Evolutionary conservation across 2,329 filamentous ascomycete species (phyloP), one percentile per base, ranked within the genome.

Genomic region (Beauveria asiatica): DNA sequence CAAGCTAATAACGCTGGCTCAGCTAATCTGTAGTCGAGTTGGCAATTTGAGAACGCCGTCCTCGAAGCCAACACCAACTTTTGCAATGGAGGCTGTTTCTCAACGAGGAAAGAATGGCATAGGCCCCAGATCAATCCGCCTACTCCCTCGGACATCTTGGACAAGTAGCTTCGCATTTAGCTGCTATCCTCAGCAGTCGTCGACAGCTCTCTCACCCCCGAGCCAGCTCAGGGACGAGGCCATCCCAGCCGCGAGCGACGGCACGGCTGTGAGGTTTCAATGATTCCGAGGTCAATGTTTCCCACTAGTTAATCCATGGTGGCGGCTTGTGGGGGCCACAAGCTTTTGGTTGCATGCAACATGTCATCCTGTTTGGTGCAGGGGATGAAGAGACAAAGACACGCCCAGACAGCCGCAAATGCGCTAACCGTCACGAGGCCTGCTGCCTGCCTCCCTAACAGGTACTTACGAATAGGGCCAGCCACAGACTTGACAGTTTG

Each of bases 1-100:
- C 33, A 37, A 37, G 11, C 33, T 37, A 37, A 33, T 33, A 11
- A 37, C 33, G 11, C 33, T 37, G 11, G 33, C 33, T 37, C 11
- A 37, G 11, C 33, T 37, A n/a, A n/a, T n/a, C n/a, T n/a, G n/a
- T n/a, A 13, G 33, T 37, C 11, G 16, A 37, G 33, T 16, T 37
- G 33, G 33, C 11, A 37, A 37, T 13, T 37, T 37, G 33, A 5
- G 11, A 16, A 39, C 17, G 9, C 27, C 50, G 33, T n/a, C 17
- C 17, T 55, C 39, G 53, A 56, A 56, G 53, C 53, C 41, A 46
- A 46, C 53, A 13, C 53, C 53, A 46, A 56, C 41, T 46, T 17
- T 44, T 23, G 49, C 30, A 30, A 30, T 11, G 10, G 30, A 30
- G 9, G 9, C 30, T 33, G 11, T 13, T 33, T 33, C 30, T 33